These are phyloP conservation scores for Harrya chromipes DNA, from an alignment of 768 basidiomycete species.

Conservation along the genomic window DNA sequence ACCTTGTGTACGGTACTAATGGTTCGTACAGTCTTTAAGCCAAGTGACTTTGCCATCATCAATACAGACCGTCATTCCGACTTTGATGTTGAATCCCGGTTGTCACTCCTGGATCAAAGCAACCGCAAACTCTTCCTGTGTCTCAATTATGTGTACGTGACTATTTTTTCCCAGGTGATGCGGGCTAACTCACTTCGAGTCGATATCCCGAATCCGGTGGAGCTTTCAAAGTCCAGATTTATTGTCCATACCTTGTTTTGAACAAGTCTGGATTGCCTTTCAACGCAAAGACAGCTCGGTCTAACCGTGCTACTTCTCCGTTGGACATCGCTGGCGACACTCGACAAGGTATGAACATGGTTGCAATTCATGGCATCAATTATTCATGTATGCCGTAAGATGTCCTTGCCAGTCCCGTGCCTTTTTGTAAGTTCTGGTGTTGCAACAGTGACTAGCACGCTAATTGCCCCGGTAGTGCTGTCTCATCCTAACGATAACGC, in stretches of 20 bases:
- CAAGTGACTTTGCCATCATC: conserved; percentile 97
- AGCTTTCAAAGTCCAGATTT: conserved; percentile 95
- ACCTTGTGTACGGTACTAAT: conserved; percentile 1
- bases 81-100: conserved; percentile 72
- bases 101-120: conserved; percentile 69
- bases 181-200: conserved; percentile 32
- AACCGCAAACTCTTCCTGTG: conserved; percentile 77
- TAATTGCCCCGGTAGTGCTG: conserved; percentile 54
- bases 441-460: conserved; percentile 2
- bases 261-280: conserved; percentile 94
- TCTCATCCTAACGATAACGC: conserved; percentile 79
- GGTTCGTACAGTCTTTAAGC: conserved; percentile 65
- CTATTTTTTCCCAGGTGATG: neutral
- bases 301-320: conserved; percentile 57
- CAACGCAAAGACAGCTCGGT: conserved; percentile 58
- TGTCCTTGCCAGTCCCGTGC: conserved; percentile 49
- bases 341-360: conserved; percentile 45
- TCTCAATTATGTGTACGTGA: conserved; percentile 84
- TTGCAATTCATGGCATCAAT: conserved; percentile 12
- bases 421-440: conserved; percentile 67
- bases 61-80: conserved; percentile 91
- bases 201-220: conserved; percentile 89
- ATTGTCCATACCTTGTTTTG: conserved; percentile 82
- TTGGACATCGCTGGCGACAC: conserved; percentile 86
- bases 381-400: conserved; percentile 32